A percentile compares a stretch with the other conserved stretches of the same genome.
phyloP scores from a whole-genome alignment of 768 basidiomycete species.

The Boletus rex-veris region DNA sequence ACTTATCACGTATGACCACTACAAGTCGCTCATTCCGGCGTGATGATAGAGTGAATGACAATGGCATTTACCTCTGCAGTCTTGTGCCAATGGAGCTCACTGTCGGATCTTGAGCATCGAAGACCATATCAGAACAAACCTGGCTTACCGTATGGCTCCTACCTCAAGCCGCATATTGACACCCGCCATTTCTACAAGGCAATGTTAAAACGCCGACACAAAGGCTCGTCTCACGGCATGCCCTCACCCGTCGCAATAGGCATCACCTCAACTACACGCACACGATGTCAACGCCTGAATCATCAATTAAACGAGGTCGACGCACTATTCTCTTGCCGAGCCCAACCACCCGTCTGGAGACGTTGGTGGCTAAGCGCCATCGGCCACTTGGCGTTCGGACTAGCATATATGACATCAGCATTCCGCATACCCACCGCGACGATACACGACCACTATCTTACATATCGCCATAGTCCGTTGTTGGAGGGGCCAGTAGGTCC shows the following conservation, averaged over 20 bases:
- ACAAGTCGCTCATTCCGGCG: background rate
- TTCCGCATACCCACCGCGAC: background rate
- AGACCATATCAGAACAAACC: no score
- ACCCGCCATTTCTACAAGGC: constrained; percentile 9
- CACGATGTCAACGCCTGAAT: background rate
- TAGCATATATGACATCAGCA: constrained; percentile 4
- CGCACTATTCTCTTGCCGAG: constrained; percentile 53
- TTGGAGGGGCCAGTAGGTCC: constrained; percentile 54
- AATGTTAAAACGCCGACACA: background rate
- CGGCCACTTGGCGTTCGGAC: constrained; percentile 54
- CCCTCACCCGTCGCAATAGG: constrained; percentile 34
- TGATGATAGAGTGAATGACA: background rate
- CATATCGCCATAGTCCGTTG: constrained; percentile 55
- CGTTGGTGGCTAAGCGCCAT: constrained; percentile 55
- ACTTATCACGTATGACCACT: constrained; percentile 52
- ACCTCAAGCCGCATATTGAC: constrained; percentile 39
- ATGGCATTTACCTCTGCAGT: constrained; percentile 21
- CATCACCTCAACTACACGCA: constrained; percentile 32
- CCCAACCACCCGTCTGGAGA: constrained; percentile 57
- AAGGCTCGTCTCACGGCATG: background rate
- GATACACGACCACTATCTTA: constrained; percentile 12
- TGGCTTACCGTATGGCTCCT: constrained; percentile 35
- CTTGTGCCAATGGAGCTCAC: constrained; percentile 43
- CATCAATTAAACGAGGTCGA: background rate
- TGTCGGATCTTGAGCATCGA: constrained; percentile 1